These are phyloP conservation scores for Hemileccinum impolitum DNA, from an alignment of 768 basidiomycete genomes.

Conservation along the genomic window DNA sequence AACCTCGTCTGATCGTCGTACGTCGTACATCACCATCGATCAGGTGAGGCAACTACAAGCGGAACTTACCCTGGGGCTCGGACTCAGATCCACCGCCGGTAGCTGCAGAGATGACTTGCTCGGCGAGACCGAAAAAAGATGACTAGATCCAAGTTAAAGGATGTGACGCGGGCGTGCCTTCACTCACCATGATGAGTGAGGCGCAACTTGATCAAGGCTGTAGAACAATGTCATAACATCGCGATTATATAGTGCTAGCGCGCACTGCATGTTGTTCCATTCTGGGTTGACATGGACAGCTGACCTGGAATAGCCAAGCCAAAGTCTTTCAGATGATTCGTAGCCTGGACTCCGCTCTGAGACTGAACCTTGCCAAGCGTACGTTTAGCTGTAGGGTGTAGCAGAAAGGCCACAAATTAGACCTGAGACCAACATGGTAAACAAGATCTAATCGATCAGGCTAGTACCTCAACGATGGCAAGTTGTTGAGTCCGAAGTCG, in stretches of 20 bases:
- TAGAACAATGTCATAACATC: conserved; percentile 11
- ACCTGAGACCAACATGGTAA: too few species aligned
- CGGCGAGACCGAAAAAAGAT: conserved; percentile 64
- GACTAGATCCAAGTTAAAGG: conserved; percentile 43
- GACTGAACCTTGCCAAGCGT: background rate
- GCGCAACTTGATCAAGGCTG: conserved; percentile 5
- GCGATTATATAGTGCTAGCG: conserved; percentile 10
- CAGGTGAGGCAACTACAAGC: background rate
- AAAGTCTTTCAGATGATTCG: background rate
- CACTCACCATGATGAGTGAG: conserved; percentile 23
- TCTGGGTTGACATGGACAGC: conserved; percentile 21
- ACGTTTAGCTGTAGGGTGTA: too few species aligned
- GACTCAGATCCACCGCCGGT: conserved; percentile 21
- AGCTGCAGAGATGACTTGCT: conserved; percentile 56
- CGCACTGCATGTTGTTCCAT: conserved; percentile 21
- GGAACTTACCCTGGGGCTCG: conserved; percentile 6
- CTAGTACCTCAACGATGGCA: too few species aligned
- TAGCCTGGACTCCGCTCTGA: background rate
- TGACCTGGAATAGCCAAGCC: conserved; percentile 7
- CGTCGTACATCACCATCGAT: conserved; percentile 12
- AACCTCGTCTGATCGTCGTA: conserved; percentile 35
- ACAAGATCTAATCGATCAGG: too few species aligned
- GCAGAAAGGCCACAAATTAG: too few species aligned
- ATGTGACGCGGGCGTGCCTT: background rate
- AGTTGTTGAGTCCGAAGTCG: too few species aligned